A percentile compares a stretch with the other conserved stretches of the same genome.
Evolutionary conservation across 2,329 filamentous ascomycete genomes (phyloP).

Genomic region (Cladosporium phlei): DNA sequence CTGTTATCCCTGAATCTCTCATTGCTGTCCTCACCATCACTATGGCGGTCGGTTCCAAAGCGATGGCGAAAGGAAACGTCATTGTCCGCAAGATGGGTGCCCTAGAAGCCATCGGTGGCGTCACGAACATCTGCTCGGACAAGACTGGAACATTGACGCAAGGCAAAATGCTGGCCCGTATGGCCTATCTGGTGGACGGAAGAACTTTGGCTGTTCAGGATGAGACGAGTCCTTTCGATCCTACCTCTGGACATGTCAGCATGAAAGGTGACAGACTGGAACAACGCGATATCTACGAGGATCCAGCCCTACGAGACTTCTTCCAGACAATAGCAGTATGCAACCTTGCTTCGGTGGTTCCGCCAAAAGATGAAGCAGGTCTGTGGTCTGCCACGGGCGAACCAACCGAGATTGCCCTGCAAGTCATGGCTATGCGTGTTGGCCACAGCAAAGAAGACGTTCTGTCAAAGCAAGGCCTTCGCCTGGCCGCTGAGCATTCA

Average conservation of each 20-base stretch:
- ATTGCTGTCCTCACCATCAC: constrained; percentile 65
- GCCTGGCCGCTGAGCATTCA: constrained; percentile 27
- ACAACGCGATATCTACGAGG: constrained; percentile 34
- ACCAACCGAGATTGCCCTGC: constrained; percentile 67
- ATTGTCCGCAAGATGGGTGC: constrained; percentile 61
- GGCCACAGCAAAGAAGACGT: constrained; percentile 23
- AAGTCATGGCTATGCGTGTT: constrained; percentile 66
- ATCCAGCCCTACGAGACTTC: constrained; percentile 42
- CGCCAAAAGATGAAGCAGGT: constrained; percentile 44
- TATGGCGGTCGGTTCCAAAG: constrained; percentile 58
- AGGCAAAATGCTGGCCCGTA: constrained; percentile 58
- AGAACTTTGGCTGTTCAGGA: constrained; percentile 56
- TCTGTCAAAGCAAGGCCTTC: constrained; percentile 17
- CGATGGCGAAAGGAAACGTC: constrained; percentile 60
- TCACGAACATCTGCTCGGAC: constrained; percentile 65
- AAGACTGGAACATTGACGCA: constrained; percentile 58
- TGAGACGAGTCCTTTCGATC: constrained; percentile 54
- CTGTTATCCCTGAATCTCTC: constrained; percentile 48
- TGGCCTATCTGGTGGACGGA: constrained; percentile 54
- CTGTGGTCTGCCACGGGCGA: constrained; percentile 60
- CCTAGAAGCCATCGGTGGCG: constrained; percentile 60
- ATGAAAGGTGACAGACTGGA: background rate
- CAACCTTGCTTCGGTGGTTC: constrained; percentile 56
- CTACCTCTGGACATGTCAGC: constrained; percentile 53
- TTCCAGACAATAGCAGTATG: constrained; percentile 60